Percentiles rank a stretch among this genome's conserved stretches.
phyloP scores from a whole-genome alignment of 345 rosid species.

The Laguncularia racemosa region DNA sequence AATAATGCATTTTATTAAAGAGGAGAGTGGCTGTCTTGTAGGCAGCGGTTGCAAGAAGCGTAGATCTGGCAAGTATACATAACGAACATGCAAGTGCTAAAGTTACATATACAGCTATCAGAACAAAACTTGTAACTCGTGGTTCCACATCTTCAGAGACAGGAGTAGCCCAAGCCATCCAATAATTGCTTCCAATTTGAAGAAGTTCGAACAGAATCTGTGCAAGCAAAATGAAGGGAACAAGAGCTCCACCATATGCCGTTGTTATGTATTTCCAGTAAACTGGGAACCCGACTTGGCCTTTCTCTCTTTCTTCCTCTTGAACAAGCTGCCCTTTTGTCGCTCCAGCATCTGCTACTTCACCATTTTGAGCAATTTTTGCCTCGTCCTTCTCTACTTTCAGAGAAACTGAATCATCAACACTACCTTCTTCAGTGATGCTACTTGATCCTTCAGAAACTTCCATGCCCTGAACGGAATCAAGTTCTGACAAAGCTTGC shows the following conservation, averaged over 20 bases:
- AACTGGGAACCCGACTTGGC: conserved; percentile 59
- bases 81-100: conserved; percentile 51
- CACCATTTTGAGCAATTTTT: conserved; percentile 19
- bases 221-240: conserved; percentile 50
- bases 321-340: conserved; percentile 67
- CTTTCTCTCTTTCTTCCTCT: conserved; percentile 90
- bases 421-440: conserved; percentile 15
- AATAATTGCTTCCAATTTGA: conserved; percentile 64
- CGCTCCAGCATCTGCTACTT: conserved; percentile 24
- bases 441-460: conserved; percentile 14
- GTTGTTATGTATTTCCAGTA: conserved; percentile 61
- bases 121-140: conserved; percentile 23
- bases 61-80: conserved; percentile 37
- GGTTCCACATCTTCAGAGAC: conserved; percentile 43
- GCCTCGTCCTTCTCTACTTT: conserved; percentile 15
- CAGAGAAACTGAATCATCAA: background rate
- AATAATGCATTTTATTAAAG: conserved; percentile 52
- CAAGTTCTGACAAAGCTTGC: conserved; percentile 48
- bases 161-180: conserved; percentile 80
- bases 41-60: conserved; percentile 38
- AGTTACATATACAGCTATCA: conserved; percentile 44
- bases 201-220: conserved; percentile 50
- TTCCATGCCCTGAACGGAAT: conserved; percentile 22
- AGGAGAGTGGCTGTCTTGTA: conserved; percentile 56
- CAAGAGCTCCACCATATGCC: conserved; percentile 58